These are phyloP conservation scores for Blastobotrys proliferans DNA, from an alignment of 1,139 yeast genomes.

Conservation along the genomic window DNA sequence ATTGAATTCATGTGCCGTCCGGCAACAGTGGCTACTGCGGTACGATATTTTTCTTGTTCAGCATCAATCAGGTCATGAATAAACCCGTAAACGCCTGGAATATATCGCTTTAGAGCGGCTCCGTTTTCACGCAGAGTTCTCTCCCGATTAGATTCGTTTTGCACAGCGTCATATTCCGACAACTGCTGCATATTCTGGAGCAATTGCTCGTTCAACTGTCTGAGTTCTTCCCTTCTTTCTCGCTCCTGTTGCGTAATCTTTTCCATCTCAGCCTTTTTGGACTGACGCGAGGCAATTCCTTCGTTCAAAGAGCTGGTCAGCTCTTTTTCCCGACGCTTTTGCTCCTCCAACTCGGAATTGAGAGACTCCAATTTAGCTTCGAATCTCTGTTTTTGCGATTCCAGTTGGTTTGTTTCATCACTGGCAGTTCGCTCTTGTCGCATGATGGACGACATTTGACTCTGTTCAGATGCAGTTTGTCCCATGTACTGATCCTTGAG, in stretches of 20 bases:
- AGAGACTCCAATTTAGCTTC: slow-evolving; percentile 21
- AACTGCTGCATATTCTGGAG: slow-evolving; percentile 58
- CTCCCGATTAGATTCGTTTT: slow-evolving; percentile 72
- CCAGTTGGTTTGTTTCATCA: slow-evolving; percentile 26
- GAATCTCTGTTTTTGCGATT: slow-evolving; percentile 30
- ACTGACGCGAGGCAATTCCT: slow-evolving; percentile 28
- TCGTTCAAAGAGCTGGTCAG: slow-evolving; percentile 29
- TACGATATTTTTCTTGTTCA: slow-evolving; percentile 63
- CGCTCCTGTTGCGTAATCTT: slow-evolving; percentile 46
- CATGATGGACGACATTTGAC: slow-evolving; percentile 25
- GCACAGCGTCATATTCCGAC: slow-evolving; percentile 70
- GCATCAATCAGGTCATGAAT: slow-evolving; percentile 81
- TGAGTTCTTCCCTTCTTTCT: slow-evolving; percentile 46
- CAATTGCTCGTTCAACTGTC: slow-evolving; percentile 57
- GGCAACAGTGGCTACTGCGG: slow-evolving; percentile 72
- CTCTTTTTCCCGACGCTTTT: slow-evolving; percentile 18
- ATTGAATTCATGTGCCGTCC: slow-evolving; percentile 81
- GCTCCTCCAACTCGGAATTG: slow-evolving; percentile 35
- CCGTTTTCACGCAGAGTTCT: slow-evolving; percentile 68
- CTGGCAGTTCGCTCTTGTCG: slow-evolving; percentile 29
- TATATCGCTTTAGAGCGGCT: slow-evolving; percentile 57
- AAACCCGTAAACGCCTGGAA: slow-evolving; percentile 81
- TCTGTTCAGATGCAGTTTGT: slow-evolving; percentile 29
- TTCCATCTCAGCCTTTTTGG: slow-evolving; percentile 40
- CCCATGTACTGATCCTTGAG: slow-evolving; percentile 51